Evolutionary conservation across 805 yeast genomes (phyloP).

Genomic region (Diddensiella caesifluorescens): DNA sequence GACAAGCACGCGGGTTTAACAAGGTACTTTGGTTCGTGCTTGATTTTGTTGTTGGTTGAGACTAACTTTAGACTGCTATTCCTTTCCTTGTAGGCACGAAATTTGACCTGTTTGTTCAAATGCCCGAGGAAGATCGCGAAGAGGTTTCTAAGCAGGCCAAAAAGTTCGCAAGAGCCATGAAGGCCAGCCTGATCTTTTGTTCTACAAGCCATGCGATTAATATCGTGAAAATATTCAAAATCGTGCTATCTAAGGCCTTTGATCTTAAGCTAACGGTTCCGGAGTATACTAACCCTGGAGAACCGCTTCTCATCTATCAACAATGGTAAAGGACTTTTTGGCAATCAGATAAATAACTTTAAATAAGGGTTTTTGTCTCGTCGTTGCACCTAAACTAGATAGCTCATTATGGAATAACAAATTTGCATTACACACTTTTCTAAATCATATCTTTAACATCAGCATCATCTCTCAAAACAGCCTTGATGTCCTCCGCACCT

Average conservation of each 20-base stretch:
- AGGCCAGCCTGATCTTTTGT: conserved; percentile 75
- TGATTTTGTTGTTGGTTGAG: neutral
- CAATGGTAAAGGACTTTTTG: conserved; percentile 30
- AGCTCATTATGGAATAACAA: conserved; percentile 1
- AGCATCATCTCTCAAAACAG: conserved; percentile 55
- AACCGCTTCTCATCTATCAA: conserved; percentile 74
- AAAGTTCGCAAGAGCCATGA: conserved; percentile 84
- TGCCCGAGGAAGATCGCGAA: conserved; percentile 73
- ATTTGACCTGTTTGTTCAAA: conserved; percentile 77
- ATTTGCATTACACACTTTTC: conserved; percentile 4
- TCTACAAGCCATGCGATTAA: conserved; percentile 90
- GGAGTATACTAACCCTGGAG: conserved; percentile 82
- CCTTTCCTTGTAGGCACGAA: conserved; percentile 92
- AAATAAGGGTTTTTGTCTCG: no score
- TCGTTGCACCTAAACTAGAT: no score
- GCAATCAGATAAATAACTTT: neutral
- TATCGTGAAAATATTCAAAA: conserved; percentile 88
- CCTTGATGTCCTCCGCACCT: conserved; percentile 62
- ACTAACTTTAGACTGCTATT: conserved; percentile 66
- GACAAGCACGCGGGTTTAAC: conserved; percentile 85
- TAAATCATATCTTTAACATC: conserved; percentile 36
- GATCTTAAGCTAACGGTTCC: conserved; percentile 78
- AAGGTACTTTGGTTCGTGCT: conserved; percentile 28
- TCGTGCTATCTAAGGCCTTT: conserved; percentile 84
- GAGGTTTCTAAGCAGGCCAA: conserved; percentile 79